Percentiles rank a stretch among this genome's conserved stretches.
phyloP scores from a whole-genome alignment of 2,329 filamentous ascomycete species.

The Aspergillus niger region DNA sequence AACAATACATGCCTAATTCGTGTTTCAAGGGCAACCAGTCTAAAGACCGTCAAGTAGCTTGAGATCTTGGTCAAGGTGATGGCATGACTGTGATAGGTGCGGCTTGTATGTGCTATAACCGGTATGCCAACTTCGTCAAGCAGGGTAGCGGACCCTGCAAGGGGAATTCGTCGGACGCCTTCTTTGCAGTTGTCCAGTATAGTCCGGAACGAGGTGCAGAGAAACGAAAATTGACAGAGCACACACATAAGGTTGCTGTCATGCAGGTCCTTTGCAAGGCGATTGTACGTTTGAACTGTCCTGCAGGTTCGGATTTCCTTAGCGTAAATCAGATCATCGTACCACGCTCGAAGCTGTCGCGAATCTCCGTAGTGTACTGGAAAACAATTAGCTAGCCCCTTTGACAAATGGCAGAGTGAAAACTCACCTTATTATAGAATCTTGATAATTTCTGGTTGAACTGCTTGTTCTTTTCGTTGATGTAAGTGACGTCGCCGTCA shows the following conservation, averaged over 20 bases:
- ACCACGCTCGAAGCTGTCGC: constrained; percentile 95
- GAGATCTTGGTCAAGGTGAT: background rate
- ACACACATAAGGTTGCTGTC: background rate
- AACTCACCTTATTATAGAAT: constrained; percentile 84
- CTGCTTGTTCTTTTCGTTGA: constrained; percentile 99
- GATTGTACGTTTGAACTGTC: background rate
- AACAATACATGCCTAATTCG: background rate
- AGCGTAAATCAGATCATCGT: constrained; percentile 74
- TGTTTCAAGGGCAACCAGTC: background rate
- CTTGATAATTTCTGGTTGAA: constrained; percentile 96
- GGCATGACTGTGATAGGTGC: background rate
- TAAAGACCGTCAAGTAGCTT: too few species aligned
- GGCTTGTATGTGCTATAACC: background rate
- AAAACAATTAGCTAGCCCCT: constrained; percentile 21
- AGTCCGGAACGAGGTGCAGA: background rate
- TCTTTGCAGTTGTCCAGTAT: background rate
- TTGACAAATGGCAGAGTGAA: background rate
- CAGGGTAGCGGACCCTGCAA: background rate
- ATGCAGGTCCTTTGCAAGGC: background rate
- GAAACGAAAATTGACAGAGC: background rate
- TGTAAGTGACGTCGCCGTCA: constrained; percentile 91
- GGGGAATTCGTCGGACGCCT: background rate
- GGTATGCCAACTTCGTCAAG: background rate
- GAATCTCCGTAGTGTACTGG: constrained; percentile 88
- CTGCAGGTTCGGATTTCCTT: constrained; percentile 23